Evolutionary conservation across 2,329 filamentous ascomycete genomes (phyloP).

Genomic region (Sclerotiophoma versabilis): DNA sequence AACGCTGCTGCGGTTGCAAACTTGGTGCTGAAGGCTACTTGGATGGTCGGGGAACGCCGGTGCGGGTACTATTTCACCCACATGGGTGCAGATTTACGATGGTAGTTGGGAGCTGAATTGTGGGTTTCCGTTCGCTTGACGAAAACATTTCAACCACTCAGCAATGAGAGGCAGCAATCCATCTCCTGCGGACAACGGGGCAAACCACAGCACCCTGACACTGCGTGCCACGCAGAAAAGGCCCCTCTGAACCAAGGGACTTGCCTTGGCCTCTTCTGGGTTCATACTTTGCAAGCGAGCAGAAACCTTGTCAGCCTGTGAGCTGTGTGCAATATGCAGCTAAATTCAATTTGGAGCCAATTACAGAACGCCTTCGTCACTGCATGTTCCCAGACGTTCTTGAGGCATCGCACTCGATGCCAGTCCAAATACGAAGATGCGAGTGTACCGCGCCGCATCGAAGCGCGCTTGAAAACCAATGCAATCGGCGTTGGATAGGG

Average conservation of each 20-base stretch:
- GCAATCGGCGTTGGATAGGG: slow-evolving; percentile 4
- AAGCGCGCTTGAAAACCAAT: slow-evolving; percentile 10
- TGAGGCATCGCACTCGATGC: background rate
- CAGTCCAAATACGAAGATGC: background rate
- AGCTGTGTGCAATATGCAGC: background rate
- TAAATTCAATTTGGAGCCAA: background rate
- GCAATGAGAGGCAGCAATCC: slow-evolving; percentile 5
- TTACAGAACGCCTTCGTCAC: slow-evolving; percentile 5
- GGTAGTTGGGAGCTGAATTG: slow-evolving; percentile 15
- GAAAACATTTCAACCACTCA: slow-evolving; percentile 10
- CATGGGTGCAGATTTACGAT: slow-evolving; percentile 8
- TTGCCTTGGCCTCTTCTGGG: background rate
- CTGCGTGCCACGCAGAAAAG: background rate
- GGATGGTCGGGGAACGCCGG: slow-evolving; percentile 12
- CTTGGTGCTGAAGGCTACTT: slow-evolving; percentile 9
- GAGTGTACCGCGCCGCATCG: background rate
- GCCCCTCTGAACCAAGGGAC: background rate
- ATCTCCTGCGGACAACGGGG: slow-evolving; percentile 3
- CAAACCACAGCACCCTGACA: background rate
- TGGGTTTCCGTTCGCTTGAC: slow-evolving; percentile 14
- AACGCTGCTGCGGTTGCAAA: slow-evolving; percentile 1
- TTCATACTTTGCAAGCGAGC: background rate
- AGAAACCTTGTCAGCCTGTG: background rate
- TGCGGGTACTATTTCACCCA: slow-evolving; percentile 4
- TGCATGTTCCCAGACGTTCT: slow-evolving; percentile 1